Conservation (phyloP, 306 rosid species). For the Vachellia pachyceras region DNA sequence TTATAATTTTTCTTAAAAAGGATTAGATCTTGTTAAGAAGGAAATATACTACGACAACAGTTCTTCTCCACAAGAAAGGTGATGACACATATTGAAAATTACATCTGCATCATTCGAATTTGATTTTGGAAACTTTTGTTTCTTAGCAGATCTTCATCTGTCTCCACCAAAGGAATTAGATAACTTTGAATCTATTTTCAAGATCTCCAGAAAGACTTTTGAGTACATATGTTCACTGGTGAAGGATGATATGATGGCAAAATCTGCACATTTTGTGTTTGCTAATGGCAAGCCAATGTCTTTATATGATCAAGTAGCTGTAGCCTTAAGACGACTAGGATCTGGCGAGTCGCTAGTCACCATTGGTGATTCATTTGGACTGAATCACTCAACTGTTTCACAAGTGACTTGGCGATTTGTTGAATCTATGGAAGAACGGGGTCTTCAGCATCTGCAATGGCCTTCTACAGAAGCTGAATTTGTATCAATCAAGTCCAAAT, state of each 20-base stretch:
- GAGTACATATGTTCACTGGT: constrained; percentile 90
- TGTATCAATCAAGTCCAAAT: constrained; percentile 67
- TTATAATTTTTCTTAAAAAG: background rate
- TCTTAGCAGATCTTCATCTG: constrained; percentile 60
- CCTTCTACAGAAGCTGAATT: constrained; percentile 75
- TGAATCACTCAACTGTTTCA: constrained; percentile 87
- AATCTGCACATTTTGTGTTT: constrained; percentile 65
- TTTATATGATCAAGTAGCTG: constrained; percentile 74
- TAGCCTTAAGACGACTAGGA: constrained; percentile 84
- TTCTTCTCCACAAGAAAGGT: background rate
- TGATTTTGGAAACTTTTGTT: constrained; percentile 14
- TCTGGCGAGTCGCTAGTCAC: constrained; percentile 86
- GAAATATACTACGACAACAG: background rate
- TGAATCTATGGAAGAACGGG: constrained; percentile 87
- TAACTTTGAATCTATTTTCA: constrained; percentile 63
- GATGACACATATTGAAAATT: background rate
- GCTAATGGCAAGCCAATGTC: constrained; percentile 64
- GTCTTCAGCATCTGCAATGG: constrained; percentile 78
- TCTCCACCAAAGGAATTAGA: constrained; percentile 52
- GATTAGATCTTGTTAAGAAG: background rate
- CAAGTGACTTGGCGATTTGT: constrained; percentile 89
- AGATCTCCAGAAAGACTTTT: constrained; percentile 68
- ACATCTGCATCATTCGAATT: constrained; percentile 7
- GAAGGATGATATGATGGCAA: constrained; percentile 72
- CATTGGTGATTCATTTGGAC: constrained; percentile 68